Evolutionary conservation across 805 yeast species (phyloP), one percentile per base, ranked within the genome.

Genomic region (Metschnikowia koreensis): DNA sequence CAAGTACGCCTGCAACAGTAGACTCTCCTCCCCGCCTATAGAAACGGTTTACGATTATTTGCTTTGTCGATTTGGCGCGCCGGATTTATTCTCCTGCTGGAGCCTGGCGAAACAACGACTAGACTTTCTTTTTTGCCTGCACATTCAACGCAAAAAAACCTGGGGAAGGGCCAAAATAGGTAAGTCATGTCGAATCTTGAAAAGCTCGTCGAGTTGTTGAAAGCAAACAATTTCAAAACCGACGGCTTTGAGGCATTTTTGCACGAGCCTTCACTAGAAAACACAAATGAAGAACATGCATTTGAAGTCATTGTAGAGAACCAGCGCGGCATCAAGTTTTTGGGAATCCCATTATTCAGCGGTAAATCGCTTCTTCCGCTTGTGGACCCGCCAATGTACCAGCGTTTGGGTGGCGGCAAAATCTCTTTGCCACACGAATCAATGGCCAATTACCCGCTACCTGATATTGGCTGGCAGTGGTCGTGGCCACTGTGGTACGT

Each of bases 401-500:
- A 78, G 60, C 70, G 74, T 29, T 51, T 79, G 13, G 65, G 70
- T 36, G 83, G 83, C 1, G 60, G 63, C 3, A 61, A 66, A 16
- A 59, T 81, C 7, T 54, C 52, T 45, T 56, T 46, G 52, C 49
- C 63, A 13, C 57, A 61, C 47, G 62, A 69, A 48, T 57, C 65
- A 10, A 53, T 71, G 10, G 57, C 54, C 22, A 66, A 70, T 54
- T 68, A 62, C 50, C 82, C 83, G 0, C 70, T 82, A 12, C 88
- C 88, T 1, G 86, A 81, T 55, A 70, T 79, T 22, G 66, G 74
- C 41, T 86, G 90, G 91, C 61, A 66, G 49, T 86, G 91, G 91
- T 63, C 63, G 9, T 86, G 91, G 90, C 74, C 74, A 12, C 71
- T 75, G 49, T 88, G 96, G 96, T 84, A 82, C 59, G 84, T 86